phyloP scores from a whole-genome alignment of 208 protist genomes.

The Leishmania amazonensis region DNA sequence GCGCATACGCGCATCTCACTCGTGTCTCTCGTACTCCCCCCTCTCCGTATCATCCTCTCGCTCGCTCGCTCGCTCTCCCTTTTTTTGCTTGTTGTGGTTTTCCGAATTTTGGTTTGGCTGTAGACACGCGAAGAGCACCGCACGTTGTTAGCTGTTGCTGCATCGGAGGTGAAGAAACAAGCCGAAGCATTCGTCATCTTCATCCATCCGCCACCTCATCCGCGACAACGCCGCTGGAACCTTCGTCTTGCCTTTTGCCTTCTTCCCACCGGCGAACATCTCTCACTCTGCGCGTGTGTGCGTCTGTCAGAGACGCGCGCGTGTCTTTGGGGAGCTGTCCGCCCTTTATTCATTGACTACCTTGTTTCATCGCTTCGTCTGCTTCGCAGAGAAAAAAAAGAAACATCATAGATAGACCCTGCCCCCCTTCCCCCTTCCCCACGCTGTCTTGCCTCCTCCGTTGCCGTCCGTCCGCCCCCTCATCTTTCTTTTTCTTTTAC shows the following conservation, averaged over 20 bases:
- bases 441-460: slow-evolving; percentile 5
- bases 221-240: too few species aligned
- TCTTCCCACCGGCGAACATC: too few species aligned
- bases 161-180: not conserved
- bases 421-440: not conserved
- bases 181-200: not conserved
- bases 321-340: too few species aligned
- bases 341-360: too few species aligned
- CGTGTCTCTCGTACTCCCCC: not conserved
- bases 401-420: not conserved
- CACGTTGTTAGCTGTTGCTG: not conserved
- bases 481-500: slow-evolving; percentile 15
- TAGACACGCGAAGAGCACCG: not conserved
- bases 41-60: not conserved
- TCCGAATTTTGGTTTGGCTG: not conserved
- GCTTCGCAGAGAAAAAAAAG: too few species aligned
- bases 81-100: not conserved
- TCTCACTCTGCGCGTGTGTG: too few species aligned
- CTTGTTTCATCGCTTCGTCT: too few species aligned
- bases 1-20: not conserved
- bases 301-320: too few species aligned
- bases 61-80: not conserved
- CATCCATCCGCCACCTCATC: not conserved
- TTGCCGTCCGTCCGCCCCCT: not conserved
- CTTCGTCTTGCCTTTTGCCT: too few species aligned